phyloP scores from a whole-genome alignment of 73 alveolate species.

The Diophrys appendiculata region DNA sequence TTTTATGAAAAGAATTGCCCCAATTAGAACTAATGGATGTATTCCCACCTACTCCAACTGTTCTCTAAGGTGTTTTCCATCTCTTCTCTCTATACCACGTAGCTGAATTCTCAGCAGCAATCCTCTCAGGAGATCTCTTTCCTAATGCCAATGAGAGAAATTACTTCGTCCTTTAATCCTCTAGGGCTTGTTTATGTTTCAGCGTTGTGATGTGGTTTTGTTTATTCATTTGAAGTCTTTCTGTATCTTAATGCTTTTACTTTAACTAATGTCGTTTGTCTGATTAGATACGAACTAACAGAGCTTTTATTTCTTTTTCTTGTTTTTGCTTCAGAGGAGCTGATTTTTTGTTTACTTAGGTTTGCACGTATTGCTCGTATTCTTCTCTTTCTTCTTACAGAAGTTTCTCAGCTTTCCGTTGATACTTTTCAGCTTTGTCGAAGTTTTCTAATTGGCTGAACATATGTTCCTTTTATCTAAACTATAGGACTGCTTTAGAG shows the following conservation, averaged over 20 bases:
- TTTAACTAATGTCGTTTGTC: not conserved
- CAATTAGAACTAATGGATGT: too few relatives aligned
- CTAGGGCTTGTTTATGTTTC: not conserved
- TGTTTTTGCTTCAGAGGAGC: not conserved
- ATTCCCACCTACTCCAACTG: too few relatives aligned
- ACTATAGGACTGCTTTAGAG: not conserved
- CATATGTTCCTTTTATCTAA: not conserved
- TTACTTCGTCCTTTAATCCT: not conserved
- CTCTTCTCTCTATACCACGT: too few relatives aligned
- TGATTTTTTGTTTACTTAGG: not conserved
- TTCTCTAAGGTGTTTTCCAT: not conserved
- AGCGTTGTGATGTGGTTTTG: not conserved
- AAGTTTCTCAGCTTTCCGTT: not conserved
- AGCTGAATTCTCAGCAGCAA: not conserved
- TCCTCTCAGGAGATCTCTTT: not conserved
- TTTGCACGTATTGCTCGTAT: not conserved
- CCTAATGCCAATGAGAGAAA: not conserved
- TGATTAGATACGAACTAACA: not conserved
- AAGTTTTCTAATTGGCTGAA: not conserved
- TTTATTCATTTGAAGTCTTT: not conserved
- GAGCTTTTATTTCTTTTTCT: not conserved
- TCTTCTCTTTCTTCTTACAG: not conserved
- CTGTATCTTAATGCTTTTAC: not conserved
- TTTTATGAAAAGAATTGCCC: too few relatives aligned
- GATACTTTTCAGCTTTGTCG: not conserved